A percentile compares a stretch with the other conserved stretches of the same genome.
Conservation (phyloP, 1,139 yeast species). For the Geotrichum aggregatum region DNA sequence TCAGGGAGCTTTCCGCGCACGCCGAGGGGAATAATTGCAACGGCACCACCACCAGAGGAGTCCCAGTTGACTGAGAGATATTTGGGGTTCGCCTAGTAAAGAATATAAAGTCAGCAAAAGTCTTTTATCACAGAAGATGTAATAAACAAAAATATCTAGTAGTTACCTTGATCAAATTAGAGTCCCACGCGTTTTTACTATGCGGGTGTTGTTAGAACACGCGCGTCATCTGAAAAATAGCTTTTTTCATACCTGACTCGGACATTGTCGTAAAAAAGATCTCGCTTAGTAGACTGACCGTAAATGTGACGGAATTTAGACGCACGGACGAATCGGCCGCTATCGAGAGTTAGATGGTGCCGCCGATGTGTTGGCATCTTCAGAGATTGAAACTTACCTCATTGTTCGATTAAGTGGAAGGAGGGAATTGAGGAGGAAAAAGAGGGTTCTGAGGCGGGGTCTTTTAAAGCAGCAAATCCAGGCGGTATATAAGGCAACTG, state of each 20-base stretch:
- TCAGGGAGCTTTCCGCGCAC: conserved; percentile 96
- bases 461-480: too few relatives aligned
- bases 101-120: not conserved
- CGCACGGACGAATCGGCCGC: conserved; percentile 93
- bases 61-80: conserved; percentile 88
- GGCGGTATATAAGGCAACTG: not conserved
- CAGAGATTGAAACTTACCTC: not conserved
- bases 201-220: not conserved
- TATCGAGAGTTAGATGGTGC: conserved; percentile 32
- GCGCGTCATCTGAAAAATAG: not conserved
- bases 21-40: conserved; percentile 79
- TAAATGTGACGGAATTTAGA: conserved; percentile 94
- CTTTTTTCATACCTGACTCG: conserved; percentile 36
- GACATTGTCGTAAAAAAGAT: conserved; percentile 82
- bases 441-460: not conserved
- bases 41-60: conserved; percentile 95
- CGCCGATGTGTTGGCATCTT: not conserved
- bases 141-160: conserved; percentile 17
- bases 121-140: conserved; percentile 45
- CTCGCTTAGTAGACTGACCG: conserved; percentile 88
- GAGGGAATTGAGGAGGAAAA: not conserved
- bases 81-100: conserved; percentile 61
- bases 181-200: conserved; percentile 94
- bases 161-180: conserved; percentile 64
- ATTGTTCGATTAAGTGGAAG: not conserved